Conservation (phyloP, 140 eudicot species). For the Oenanthe javanica region DNA sequence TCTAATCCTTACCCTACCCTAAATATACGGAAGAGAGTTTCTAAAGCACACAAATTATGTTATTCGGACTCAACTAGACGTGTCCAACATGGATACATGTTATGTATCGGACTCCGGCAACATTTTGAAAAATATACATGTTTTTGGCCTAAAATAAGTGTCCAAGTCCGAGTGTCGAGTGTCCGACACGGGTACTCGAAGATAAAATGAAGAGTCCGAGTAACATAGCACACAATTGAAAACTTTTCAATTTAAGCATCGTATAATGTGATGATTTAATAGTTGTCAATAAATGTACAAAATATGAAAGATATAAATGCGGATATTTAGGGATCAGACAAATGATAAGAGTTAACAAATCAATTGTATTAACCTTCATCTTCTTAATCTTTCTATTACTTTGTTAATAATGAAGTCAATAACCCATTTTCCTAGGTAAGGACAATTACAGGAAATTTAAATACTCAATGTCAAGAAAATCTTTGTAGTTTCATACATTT, state of each 20-base stretch:
- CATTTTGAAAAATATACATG: too few relatives aligned
- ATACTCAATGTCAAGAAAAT: not conserved
- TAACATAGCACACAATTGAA: too few relatives aligned
- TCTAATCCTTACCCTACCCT: not conserved
- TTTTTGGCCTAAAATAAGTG: too few relatives aligned
- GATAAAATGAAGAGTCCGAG: too few relatives aligned
- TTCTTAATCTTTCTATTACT: not conserved
- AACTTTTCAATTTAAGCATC: not conserved
- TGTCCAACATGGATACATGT: too few relatives aligned
- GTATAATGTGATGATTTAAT: not conserved
- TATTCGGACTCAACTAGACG: too few relatives aligned
- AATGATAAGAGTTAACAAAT: not conserved
- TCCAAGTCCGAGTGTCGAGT: too few relatives aligned
- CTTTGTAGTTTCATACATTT: not conserved
- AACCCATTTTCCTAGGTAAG: not conserved
- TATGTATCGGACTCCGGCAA: too few relatives aligned
- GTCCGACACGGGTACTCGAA: too few relatives aligned
- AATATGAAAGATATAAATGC: not conserved
- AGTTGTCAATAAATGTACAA: not conserved
- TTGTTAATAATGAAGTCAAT: not conserved
- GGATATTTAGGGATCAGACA: not conserved
- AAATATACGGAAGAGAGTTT: too few relatives aligned
- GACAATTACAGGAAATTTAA: not conserved
- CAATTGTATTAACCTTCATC: not conserved
- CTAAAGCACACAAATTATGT: too few relatives aligned